Evolutionary conservation across 345 rosid species (phyloP).

Genomic region (Streptanthus diversifolius): DNA sequence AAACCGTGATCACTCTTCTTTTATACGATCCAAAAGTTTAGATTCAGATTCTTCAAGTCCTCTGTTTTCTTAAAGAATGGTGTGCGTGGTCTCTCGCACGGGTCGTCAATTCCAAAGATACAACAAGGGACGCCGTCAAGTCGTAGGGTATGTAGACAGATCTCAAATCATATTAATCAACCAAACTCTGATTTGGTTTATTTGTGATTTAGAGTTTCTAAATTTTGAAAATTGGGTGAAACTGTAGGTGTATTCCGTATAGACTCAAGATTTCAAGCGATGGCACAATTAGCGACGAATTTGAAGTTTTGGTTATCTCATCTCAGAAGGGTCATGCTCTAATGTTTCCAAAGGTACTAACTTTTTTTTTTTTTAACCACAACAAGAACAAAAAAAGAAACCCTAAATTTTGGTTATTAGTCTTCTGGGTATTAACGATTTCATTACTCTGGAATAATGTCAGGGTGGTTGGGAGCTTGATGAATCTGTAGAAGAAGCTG

Average conservation of each 20-base stretch:
- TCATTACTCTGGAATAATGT: background rate
- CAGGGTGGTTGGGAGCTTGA: conserved; percentile 98
- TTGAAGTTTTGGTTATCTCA: conserved; percentile 69
- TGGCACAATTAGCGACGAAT: conserved; percentile 39
- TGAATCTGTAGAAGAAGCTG: conserved; percentile 78
- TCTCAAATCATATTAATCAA: background rate
- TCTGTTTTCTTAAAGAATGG: conserved; percentile 30
- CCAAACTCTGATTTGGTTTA: background rate
- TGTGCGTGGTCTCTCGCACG: conserved; percentile 65
- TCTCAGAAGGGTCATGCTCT: conserved; percentile 77
- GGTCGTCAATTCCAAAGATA: conserved; percentile 77
- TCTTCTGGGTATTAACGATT: background rate
- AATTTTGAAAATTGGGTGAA: background rate
- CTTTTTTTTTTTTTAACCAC: background rate
- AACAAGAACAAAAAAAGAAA: background rate
- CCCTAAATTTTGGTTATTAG: background rate
- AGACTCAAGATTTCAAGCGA: conserved; percentile 43
- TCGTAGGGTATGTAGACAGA: conserved; percentile 60
- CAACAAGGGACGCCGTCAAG: conserved; percentile 72
- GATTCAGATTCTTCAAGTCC: background rate
- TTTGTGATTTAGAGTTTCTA: background rate
- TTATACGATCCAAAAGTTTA: background rate
- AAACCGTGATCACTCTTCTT: conserved; percentile 1
- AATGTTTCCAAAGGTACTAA: conserved; percentile 84
- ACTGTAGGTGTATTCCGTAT: conserved; percentile 73